A percentile compares a stretch with the other conserved stretches of the same genome.
Conservation (phyloP, 352 stramenopile genomes). For the Phytophthora agathidicida region DNA sequence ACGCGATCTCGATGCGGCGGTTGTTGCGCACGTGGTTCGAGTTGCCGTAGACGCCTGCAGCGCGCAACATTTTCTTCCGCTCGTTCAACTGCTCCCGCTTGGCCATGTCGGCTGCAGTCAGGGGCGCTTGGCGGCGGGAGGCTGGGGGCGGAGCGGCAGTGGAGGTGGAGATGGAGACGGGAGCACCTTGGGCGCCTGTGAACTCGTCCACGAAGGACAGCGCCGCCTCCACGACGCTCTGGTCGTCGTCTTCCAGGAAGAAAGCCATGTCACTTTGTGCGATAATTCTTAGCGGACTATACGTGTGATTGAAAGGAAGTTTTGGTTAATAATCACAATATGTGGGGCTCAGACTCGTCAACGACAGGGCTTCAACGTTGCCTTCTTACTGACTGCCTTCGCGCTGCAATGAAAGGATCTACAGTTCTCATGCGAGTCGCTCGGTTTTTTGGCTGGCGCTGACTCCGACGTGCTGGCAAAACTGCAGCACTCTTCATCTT, state of each 20-base stretch:
- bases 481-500: no score
- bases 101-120: neutral
- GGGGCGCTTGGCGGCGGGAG: neutral
- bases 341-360: no score
- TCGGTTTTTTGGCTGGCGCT: no score
- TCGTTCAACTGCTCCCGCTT: conserved; percentile 16
- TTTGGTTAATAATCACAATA: no score
- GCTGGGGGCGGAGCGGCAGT: neutral
- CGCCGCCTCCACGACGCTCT: conserved; percentile 26
- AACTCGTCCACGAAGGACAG: conserved; percentile 39
- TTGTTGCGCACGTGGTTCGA: conserved; percentile 42
- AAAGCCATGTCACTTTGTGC: conserved; percentile 19
- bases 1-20: conserved; percentile 44
- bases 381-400: no score
- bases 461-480: no score
- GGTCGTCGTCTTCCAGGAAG: conserved; percentile 24
- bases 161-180: neutral
- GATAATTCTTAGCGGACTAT: no score
- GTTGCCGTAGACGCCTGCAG: conserved; percentile 29
- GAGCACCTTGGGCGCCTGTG: neutral
- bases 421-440: no score
- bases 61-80: conserved; percentile 27
- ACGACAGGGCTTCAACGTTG: no score
- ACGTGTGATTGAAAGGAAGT: no score
- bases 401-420: no score